Percentiles rank a stretch among this genome's conserved stretches.
phyloP scores from a whole-genome alignment of 2,329 filamentous ascomycete species.

The Clarireedia homoeocarpa region DNA sequence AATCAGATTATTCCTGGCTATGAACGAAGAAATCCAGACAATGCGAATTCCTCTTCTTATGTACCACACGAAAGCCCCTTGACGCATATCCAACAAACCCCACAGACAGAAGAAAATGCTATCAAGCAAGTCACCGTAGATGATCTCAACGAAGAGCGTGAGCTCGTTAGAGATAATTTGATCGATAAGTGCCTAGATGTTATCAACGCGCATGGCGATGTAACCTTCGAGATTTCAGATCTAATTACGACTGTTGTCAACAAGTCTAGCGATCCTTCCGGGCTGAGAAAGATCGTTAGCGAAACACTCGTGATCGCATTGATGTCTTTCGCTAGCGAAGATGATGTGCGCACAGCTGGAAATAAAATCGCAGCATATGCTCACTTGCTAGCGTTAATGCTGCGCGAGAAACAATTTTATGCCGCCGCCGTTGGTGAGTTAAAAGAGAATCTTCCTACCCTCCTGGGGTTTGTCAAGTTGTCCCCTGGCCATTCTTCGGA shows the following conservation, averaged over 20 bases:
- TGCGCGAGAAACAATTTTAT: constrained; percentile 79
- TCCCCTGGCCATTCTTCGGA: constrained; percentile 59
- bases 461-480: constrained; percentile 73
- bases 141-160: constrained; percentile 69
- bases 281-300: constrained; percentile 62
- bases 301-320: constrained; percentile 78
- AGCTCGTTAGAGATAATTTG: constrained; percentile 63
- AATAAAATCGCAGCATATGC: constrained; percentile 83
- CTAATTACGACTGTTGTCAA: constrained; percentile 68
- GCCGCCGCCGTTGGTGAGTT: constrained; percentile 65
- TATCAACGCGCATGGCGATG: constrained; percentile 76
- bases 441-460: constrained; percentile 65
- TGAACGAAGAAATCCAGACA: not conserved
- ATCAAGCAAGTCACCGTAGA: constrained; percentile 53
- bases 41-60: not conserved
- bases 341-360: constrained; percentile 40
- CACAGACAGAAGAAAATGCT: constrained; percentile 4
- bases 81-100: constrained; percentile 2
- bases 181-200: constrained; percentile 89
- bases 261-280: constrained; percentile 48
- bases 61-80: constrained; percentile 3
- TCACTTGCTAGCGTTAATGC: constrained; percentile 78
- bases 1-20: constrained; percentile 11
- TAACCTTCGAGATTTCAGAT: constrained; percentile 86
- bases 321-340: constrained; percentile 56